Conservation (phyloP, 148 eudicot species). For the Rhododendron molle region DNA sequence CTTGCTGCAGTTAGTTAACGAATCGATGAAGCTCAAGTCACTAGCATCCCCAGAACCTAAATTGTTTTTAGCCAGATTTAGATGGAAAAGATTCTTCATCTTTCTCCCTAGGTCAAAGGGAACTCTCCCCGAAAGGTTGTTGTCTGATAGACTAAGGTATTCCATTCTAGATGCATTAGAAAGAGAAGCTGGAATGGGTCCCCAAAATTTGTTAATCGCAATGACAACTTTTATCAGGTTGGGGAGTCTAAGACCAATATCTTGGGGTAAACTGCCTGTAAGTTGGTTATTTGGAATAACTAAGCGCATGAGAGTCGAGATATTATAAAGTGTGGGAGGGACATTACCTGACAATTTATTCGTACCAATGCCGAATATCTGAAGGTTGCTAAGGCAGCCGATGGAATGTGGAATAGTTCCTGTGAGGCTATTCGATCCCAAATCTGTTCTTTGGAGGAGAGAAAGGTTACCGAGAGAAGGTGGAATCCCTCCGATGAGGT, state of each 20-base stretch:
- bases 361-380: rapidly evolving
- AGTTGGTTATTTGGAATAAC: background rate
- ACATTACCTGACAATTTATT: background rate
- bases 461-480: background rate
- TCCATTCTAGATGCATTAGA: background rate
- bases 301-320: background rate
- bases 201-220: background rate
- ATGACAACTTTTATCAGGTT: background rate
- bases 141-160: background rate
- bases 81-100: too few relatives aligned
- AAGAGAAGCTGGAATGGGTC: background rate
- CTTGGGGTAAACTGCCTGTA: background rate
- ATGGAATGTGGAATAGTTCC: background rate
- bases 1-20: background rate
- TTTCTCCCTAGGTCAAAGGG: too few relatives aligned
- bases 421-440: background rate
- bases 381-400: background rate
- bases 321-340: background rate
- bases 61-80: background rate
- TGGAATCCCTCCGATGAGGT: background rate
- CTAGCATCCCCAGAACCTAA: background rate
- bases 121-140: background rate
- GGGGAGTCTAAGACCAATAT: background rate
- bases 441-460: background rate
- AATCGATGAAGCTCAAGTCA: background rate